Evolutionary conservation across 108 stramenopile species (phyloP), one percentile per base, ranked within the genome.

Genomic region (Nannochloropsis granulata): DNA sequence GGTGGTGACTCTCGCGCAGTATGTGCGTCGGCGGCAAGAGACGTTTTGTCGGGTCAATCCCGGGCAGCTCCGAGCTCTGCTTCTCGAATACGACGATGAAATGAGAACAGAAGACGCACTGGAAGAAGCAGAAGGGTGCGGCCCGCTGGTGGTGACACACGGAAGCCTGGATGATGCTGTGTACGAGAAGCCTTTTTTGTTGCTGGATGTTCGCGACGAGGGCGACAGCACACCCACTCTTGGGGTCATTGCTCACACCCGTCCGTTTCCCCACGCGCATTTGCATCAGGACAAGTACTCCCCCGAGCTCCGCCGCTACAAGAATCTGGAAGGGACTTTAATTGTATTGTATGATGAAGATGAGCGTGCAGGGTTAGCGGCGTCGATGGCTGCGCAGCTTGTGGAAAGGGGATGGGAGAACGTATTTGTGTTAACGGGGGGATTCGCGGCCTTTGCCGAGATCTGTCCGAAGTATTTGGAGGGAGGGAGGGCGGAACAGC

Each of bases 271-370:
- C 0, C 82, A 44, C 43, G 43, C 43, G n/a, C 82, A 44, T 26
- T 87, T 89, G 7, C 86, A 86, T 26, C 89, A 89, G 81, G 89
- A 89, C 42, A 45, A 84, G 9, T 85, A 85, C 79, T 85, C 81
- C 2, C 45, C 87, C n/a, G 89, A 89, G 84, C 81, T 89, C 19
- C 86, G 85, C 85, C 44, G n/a, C 44, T 89, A 78, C 85, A 85
- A 78, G 45, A 89, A 89, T 85, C 46, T 16, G 85, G 89, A 85
- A 21, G 87, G 89, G 43, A 78, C 25, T 11, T 85, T 89, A 24
- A 84, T 89, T n/a, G 43, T 89, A 12, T 82, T 89, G 42, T 89
- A 89, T 81, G 87, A 85, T 19, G 46, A 88, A 80, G 87, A 89
- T 46, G 87, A 88, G 25, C 43, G 71, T 43, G 16, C 78, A 12